Evolutionary conservation across 2,329 filamentous ascomycete genomes (phyloP).

Genomic region (Pezizomycotina sp.): DNA sequence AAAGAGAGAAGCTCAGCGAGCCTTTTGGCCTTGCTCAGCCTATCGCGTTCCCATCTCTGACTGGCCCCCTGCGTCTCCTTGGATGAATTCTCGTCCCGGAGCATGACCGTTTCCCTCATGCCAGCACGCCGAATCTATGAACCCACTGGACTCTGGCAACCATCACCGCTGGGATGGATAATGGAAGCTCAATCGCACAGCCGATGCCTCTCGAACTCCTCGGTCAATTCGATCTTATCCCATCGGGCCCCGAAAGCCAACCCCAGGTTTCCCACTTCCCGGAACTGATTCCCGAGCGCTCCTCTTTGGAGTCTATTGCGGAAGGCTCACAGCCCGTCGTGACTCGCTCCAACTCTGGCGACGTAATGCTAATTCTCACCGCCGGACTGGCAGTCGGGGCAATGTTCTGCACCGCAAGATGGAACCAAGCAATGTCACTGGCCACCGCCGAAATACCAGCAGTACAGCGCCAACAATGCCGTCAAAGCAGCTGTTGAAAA

Average conservation of each 20-base stretch:
- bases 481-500: slow-evolving; percentile 8
- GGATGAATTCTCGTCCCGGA: slow-evolving; percentile 38
- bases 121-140: slow-evolving; percentile 49
- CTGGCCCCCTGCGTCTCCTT: slow-evolving; percentile 19
- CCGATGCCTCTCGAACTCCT: slow-evolving; percentile 5
- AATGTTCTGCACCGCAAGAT: slow-evolving; percentile 18
- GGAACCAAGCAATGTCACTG: slow-evolving; percentile 11
- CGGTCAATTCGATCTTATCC: no score
- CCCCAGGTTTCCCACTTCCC: no score
- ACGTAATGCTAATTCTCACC: slow-evolving; percentile 10
- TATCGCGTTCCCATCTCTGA: slow-evolving; percentile 15
- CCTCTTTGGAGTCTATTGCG: no score
- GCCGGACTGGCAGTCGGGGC: slow-evolving; percentile 14
- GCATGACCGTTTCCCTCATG: slow-evolving; percentile 47
- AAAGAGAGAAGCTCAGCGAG: background rate
- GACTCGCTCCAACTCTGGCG: no score
- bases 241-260: no score
- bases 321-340: no score
- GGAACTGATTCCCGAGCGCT: no score
- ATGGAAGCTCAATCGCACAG: slow-evolving; percentile 10
- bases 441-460: slow-evolving; percentile 15
- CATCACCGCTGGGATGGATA: slow-evolving; percentile 36
- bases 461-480: slow-evolving; percentile 7
- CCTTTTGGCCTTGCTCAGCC: slow-evolving; percentile 9
- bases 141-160: slow-evolving; percentile 45